Conservation (phyloP, 805 yeast genomes). For the Pachysolen tannophilus region DNA sequence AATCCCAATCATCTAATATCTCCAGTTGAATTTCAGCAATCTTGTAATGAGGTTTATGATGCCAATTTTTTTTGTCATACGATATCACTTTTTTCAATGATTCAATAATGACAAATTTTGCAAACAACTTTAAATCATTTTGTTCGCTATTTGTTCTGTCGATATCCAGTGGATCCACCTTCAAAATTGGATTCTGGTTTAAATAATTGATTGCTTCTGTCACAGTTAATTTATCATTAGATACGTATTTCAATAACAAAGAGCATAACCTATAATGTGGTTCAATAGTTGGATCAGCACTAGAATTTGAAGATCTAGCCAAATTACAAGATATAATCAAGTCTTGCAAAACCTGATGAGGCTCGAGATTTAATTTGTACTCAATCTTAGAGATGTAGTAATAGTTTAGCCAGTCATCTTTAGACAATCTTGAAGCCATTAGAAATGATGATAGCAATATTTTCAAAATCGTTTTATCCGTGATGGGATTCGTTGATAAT, state of each 20-base stretch:
- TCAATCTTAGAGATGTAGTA: constrained; percentile 51
- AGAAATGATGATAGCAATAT: constrained; percentile 34
- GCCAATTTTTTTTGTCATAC: constrained; percentile 84
- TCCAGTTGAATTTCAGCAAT: constrained; percentile 55
- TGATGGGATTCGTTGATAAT: not conserved
- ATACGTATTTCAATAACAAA: constrained; percentile 47
- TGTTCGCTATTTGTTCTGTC: constrained; percentile 8
- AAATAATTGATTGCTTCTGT: constrained; percentile 32
- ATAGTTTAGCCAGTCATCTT: constrained; percentile 52
- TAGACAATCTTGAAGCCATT: constrained; percentile 35
- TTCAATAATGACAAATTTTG: constrained; percentile 30
- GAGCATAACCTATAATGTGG: constrained; percentile 68
- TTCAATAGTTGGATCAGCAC: constrained; percentile 57
- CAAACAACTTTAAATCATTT: constrained; percentile 23
- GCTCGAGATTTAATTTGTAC: constrained; percentile 12
- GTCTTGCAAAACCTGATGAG: constrained; percentile 28
- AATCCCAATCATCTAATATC: constrained; percentile 40
- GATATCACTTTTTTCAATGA: constrained; percentile 39
- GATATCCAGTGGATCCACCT: constrained; percentile 10
- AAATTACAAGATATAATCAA: constrained; percentile 36
- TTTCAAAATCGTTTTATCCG: constrained; percentile 24
- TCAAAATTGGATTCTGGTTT: constrained; percentile 25
- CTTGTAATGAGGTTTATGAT: constrained; percentile 74
- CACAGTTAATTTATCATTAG: constrained; percentile 24
- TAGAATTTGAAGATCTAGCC: constrained; percentile 28